Evolutionary conservation across 345 rosid species (phyloP).

Genomic region (Raphanus raphanistrum): DNA sequence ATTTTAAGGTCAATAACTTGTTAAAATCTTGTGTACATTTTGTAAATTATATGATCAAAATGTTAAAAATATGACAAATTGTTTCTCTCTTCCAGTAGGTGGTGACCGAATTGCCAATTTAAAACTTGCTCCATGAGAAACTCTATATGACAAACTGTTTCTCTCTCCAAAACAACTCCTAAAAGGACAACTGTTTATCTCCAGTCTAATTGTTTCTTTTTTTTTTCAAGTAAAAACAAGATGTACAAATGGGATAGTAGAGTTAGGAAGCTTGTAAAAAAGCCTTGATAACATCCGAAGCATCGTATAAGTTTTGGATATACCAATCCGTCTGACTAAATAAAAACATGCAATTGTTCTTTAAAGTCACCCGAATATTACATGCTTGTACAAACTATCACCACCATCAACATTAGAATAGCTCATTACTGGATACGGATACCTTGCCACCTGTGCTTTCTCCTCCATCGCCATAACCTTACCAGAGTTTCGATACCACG

Average conservation of each 20-base stretch:
- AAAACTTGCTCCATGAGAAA: too few relatives aligned
- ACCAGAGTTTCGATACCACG: constrained; percentile 74
- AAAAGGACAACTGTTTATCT: too few relatives aligned
- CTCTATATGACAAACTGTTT: too few relatives aligned
- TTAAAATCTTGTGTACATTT: too few relatives aligned
- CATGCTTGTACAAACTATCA: constrained; percentile 65
- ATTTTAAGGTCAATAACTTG: too few relatives aligned
- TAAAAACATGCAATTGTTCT: neutral
- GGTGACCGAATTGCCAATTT: too few relatives aligned
- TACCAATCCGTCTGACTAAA: constrained; percentile 9
- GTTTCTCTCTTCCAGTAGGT: too few relatives aligned
- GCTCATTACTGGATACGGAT: constrained; percentile 52
- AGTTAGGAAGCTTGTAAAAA: neutral
- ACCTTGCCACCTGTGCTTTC: constrained; percentile 40
- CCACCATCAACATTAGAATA: constrained; percentile 70
- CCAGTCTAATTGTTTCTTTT: too few relatives aligned
- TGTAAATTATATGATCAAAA: too few relatives aligned
- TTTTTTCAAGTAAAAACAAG: neutral
- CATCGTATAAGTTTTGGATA: constrained; percentile 11
- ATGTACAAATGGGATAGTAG: neutral
- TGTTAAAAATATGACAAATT: too few relatives aligned
- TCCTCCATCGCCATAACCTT: constrained; percentile 43
- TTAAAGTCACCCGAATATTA: constrained; percentile 48
- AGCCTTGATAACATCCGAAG: neutral
- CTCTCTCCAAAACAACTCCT: too few relatives aligned